Base-by-base conservation (phyloP, 1,284 basidiomycete species). In the Volvariella surrecta region DNA sequence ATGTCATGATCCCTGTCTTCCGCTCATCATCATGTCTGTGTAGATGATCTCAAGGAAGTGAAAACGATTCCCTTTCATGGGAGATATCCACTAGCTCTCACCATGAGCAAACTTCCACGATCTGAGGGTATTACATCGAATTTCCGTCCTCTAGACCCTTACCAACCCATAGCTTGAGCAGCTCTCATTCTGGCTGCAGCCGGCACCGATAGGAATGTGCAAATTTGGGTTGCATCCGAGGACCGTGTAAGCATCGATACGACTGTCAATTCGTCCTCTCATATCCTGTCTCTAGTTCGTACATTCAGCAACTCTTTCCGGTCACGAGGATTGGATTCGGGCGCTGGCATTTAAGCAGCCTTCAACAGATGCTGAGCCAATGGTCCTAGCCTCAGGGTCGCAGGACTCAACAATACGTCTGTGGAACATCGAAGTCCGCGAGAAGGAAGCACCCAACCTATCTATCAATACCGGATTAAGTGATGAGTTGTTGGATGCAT, bases 311-410 rank as follows among this genome's bases (percentile, higher is more conserved):
- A 68, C 73, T 0, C 71, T 98, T 28, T 73, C 87, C 28, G 93
- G 93, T 0, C 93, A 98, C 56, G 88, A 95, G 68, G 93, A 97
- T 58, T 98, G 93, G 93, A 73, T 96, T 40, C 79, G 85, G 49
- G 74, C 78, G 48, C 72, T 97, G 19, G 72, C 82, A 1, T 89
- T 96, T 59, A 72, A 71, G 20, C 37, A 54, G 2, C 59, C 66
- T 8, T 39, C 47, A 9, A 42, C 49, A 32, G 48, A 56, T 6
- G 57, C 58, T 7, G 62, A 70, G 38, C 59, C 69, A 15, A 64
- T 81, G 19, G 51, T 79, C 1, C 70, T 97, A 15, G 91, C 94
- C 1, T 93, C 91, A 11, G 94, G 90, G 1, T 91, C 91, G 2
- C 93, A 96, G 63, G 94, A 97, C 59, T 79, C 81, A 13, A 93